Conservation (phyloP, 1,284 basidiomycete species). For the Spongispora temasekensis region DNA sequence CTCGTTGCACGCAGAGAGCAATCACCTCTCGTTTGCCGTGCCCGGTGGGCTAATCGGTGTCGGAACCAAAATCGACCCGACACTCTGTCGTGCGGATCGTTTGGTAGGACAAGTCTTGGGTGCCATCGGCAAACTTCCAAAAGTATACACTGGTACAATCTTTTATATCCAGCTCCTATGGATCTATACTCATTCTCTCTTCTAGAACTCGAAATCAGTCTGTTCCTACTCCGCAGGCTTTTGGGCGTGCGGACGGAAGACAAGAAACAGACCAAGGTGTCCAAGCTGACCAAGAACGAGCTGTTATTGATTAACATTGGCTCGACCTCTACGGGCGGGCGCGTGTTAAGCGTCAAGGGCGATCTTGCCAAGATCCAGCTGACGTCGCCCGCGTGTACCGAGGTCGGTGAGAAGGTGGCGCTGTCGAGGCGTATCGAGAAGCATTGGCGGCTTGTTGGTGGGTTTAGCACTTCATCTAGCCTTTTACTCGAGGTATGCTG, state of each 20-base stretch:
- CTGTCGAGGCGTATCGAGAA: slow-evolving; percentile 93
- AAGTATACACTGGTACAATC: slow-evolving; percentile 83
- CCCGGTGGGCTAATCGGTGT: slow-evolving; percentile 98
- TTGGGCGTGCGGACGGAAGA: slow-evolving; percentile 99
- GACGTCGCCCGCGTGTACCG: slow-evolving; percentile 91
- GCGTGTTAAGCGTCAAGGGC: slow-evolving; percentile 88
- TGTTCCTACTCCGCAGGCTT: slow-evolving; percentile 91
- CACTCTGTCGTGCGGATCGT: slow-evolving; percentile 95
- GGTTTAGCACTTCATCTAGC: slow-evolving; percentile 31
- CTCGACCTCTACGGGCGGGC: slow-evolving; percentile 91
- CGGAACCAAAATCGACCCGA: slow-evolving; percentile 95
- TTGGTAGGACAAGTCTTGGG: slow-evolving; percentile 96
- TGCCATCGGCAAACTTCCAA: slow-evolving; percentile 90
- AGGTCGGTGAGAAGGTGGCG: slow-evolving; percentile 95
- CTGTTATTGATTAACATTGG: slow-evolving; percentile 94
- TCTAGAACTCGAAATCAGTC: slow-evolving; percentile 85
- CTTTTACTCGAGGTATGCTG: background rate
- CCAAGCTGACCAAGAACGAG: slow-evolving; percentile 93
- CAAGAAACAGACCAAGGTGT: slow-evolving; percentile 96
- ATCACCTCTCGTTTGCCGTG: slow-evolving; percentile 92
- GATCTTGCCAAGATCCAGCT: slow-evolving; percentile 92
- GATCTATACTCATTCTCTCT: background rate
- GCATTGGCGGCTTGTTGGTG: slow-evolving; percentile 91
- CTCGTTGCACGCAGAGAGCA: slow-evolving; percentile 92
- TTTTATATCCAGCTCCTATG: background rate